A percentile compares a stretch with the other conserved stretches of the same genome.
Conservation (phyloP, 768 basidiomycete genomes). For the Exidia glandulosa region DNA sequence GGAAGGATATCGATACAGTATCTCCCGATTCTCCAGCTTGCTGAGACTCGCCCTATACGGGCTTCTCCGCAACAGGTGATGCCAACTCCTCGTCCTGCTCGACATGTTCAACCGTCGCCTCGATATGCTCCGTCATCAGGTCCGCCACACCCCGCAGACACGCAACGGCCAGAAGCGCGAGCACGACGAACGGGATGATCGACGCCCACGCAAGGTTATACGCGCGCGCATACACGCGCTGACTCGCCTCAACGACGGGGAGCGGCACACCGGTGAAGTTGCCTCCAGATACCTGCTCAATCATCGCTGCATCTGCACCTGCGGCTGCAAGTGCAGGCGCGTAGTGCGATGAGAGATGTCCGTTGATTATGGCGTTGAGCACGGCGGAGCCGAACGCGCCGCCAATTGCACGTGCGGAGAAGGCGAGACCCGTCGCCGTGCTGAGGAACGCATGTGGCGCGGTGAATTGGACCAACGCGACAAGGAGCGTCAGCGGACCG, state of each 20-base stretch:
- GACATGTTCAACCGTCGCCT: slow-evolving; percentile 3
- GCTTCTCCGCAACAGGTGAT: neutral
- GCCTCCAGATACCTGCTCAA: neutral
- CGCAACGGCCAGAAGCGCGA: slow-evolving; percentile 1
- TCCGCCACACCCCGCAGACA: slow-evolving; percentile 1
- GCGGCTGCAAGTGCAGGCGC: slow-evolving; percentile 1
- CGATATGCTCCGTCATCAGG: slow-evolving; percentile 4
- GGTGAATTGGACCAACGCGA: slow-evolving; percentile 6
- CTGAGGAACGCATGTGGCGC: slow-evolving; percentile 5
- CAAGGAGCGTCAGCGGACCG: slow-evolving; percentile 6
- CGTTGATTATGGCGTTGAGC: slow-evolving; percentile 1
- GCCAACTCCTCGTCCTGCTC: neutral
- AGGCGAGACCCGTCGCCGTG: slow-evolving; percentile 6
- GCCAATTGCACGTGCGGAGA: slow-evolving; percentile 6
- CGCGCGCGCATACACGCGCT: slow-evolving; percentile 1
- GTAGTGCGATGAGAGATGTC: neutral
- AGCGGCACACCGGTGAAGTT: neutral
- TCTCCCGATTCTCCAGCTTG: too few species aligned
- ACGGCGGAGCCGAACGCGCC: slow-evolving; percentile 6
- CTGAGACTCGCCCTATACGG: too few species aligned
- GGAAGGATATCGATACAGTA: neutral
- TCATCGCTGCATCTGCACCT: neutral
- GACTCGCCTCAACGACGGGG: neutral
- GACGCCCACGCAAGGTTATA: slow-evolving; percentile 2
- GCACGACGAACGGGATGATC: slow-evolving; percentile 3